phyloP scores from a whole-genome alignment of 129 eudicot species.

The Tagetes patula region DNA sequence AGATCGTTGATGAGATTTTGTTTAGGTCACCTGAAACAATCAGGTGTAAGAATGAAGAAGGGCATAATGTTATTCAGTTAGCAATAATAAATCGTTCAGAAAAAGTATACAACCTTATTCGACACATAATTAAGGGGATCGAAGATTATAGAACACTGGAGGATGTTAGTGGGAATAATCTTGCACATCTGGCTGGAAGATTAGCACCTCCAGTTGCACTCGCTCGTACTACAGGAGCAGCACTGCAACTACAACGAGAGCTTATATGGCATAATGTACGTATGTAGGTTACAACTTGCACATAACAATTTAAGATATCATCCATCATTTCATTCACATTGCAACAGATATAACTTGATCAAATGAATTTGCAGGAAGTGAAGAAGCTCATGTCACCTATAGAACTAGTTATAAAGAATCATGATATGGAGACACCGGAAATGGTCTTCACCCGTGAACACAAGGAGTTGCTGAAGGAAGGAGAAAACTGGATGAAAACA shows the following conservation, averaged over 20 bases:
- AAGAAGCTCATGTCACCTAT: neutral
- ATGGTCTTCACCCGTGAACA: neutral
- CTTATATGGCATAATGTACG: neutral
- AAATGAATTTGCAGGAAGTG: neutral
- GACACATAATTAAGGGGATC: neutral
- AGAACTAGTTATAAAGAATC: neutral
- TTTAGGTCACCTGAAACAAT: neutral
- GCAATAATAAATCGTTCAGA: slow-evolving; percentile 5
- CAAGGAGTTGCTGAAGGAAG: neutral
- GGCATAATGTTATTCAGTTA: neutral
- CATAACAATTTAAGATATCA: neutral
- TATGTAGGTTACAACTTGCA: neutral
- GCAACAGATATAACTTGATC: neutral
- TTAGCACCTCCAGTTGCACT: slow-evolving; percentile 16
- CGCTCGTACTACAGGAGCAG: neutral
- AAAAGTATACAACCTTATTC: slow-evolving; percentile 20
- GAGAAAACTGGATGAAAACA: neutral
- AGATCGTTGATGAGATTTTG: slow-evolving; percentile 3
- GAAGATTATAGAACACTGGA: neutral
- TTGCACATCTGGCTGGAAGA: slow-evolving; percentile 6
- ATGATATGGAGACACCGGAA: neutral
- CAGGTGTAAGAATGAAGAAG: neutral
- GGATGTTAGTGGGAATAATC: neutral
- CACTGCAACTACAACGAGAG: slow-evolving; percentile 12
- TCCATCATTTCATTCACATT: neutral